Evolutionary conservation across 2,329 filamentous ascomycete genomes (phyloP), one percentile per base, ranked within the genome.

Genomic region (Trichoderma sp.): DNA sequence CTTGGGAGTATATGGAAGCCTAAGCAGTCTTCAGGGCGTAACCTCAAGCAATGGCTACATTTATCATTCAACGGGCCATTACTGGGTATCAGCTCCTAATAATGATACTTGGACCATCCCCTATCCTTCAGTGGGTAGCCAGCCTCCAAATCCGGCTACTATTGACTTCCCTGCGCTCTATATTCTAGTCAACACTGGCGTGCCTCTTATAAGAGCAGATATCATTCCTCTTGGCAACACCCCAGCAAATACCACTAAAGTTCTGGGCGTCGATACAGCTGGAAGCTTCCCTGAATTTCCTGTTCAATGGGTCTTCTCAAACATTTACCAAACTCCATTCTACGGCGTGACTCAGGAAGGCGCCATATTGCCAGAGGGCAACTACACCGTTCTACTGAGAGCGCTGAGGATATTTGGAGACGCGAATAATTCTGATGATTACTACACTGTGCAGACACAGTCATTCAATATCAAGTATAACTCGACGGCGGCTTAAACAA

Each of bases 1-100:
- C 72, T 76, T 81, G 58, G 82, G 82, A 0, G 72, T 82, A 1
- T 75, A 73, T 0, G 80, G 79, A 1, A 66, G 63, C 5, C 19
- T 66, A 5, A 21, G 19, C 7, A 35, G 16, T 29, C 4, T 29
- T 19, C 35, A 33, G 7, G 57, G 16, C 5, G 58, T 66, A 10
- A 29, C 35, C 10, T 29, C 63, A 6, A 8, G 33, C 35, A 58
- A 57, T n/a, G 35, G 53, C 1, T 66, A 58, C 29, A 58, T 66
- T 35, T 66, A 57, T 21, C 63, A 66, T 24, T 49, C 63, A 10
- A 24, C 52, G 7, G 52, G 49, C 7, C 53, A 24, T 10, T 66
- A 49, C 37, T 16, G 53, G 13, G 19, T 58, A 31, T 6, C 37
- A 4, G 63, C 63, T 1, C 63, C 63, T 11, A 21, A 58, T 29